These are phyloP conservation scores for Hypsizygus marmoreus DNA, from an alignment of 768 basidiomycete species.

Conservation along the genomic window DNA sequence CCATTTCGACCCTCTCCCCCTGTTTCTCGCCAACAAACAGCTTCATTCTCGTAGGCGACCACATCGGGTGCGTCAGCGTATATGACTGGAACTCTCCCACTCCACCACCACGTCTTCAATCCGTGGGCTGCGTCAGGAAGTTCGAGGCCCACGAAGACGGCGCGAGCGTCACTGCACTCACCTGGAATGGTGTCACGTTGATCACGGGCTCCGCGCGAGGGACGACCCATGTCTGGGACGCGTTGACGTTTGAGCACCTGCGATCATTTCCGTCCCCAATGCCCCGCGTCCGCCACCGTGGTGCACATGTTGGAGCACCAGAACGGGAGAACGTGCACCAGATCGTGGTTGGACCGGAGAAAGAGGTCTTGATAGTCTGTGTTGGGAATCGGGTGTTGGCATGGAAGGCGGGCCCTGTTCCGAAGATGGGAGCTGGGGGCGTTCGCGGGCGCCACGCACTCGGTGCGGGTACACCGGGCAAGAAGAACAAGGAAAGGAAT, in stretches of 20 bases:
- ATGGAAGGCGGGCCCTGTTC: constrained; percentile 62
- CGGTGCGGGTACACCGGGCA: constrained; percentile 22
- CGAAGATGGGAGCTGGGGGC: constrained; percentile 29
- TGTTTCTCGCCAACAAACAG: constrained; percentile 44
- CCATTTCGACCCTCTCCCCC: constrained; percentile 51
- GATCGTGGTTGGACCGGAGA: constrained; percentile 56
- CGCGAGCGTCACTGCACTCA: constrained; percentile 58
- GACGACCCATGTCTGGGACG: constrained; percentile 62
- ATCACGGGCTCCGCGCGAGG: constrained; percentile 69
- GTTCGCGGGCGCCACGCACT: constrained; percentile 35
- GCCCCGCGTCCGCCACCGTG: constrained; percentile 28
- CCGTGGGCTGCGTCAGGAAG: constrained; percentile 39
- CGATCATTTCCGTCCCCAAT: constrained; percentile 55
- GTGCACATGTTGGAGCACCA: constrained; percentile 23
- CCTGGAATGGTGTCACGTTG: constrained; percentile 60
- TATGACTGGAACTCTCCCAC: constrained; percentile 49
- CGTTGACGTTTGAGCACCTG: constrained; percentile 59
- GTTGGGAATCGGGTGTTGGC: constrained; percentile 65
- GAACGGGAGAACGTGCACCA: constrained; percentile 50
- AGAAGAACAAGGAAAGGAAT: constrained; percentile 35
- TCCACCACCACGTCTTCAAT: constrained; percentile 9
- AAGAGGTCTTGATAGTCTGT: constrained; percentile 56
- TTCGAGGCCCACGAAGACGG: constrained; percentile 70
- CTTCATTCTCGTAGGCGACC: constrained; percentile 66
- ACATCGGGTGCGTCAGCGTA: constrained; percentile 62